Base-by-base conservation (phyloP, 345 rosid species). In the Carallia brachiata region DNA sequence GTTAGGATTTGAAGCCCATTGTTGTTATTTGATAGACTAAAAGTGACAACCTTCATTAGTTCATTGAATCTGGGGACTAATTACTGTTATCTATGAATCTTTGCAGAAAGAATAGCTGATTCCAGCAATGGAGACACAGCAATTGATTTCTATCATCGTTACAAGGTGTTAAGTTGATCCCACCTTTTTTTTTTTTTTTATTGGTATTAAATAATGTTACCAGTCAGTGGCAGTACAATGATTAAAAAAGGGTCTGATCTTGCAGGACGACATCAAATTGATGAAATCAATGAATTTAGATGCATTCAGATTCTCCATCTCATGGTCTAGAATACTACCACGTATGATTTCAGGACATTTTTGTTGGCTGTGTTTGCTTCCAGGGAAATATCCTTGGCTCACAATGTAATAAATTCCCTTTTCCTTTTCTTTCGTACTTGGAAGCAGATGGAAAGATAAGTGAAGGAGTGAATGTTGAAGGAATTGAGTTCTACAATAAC, bases 111-210 rank as follows among this genome's bases (percentile, higher is more conserved):
- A 69, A 79, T 83, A 69, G n/a, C 48, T 1, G 69, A 83, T 62
- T 27, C 58, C 4, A 67, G 83, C 44, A 75, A 78, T 0, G 91
- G 86, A 56, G 84, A 80, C 18, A 72, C 71, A 4, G 89, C 87
- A 2, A 61, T 78, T 39, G 87, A 85, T 65, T 76, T 73, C 47
- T 87, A 81, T 67, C 81, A 87, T 62, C 81, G 72, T 40, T 83
- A 83, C 67, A 80, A 82, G 81, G 89, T 84, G 12, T 9, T 15
- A 40, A 23, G 30, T 62, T 62, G 23, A 37, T 36, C 48, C 48
- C 16, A 44, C 48, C 9, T 9, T 1, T 40, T 40, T 9, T 40
- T 1, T 40, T 40, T 40, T 40, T 40, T 40, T 9, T 10, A 3
- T 44, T 44, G 15, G 48, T 2, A 44, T 13, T 9, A 44, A 44